Evolutionary conservation across 495 filamentous ascomycete species (phyloP), one percentile per base, ranked within the genome.

Genomic region (Cairneyella variabilis): DNA sequence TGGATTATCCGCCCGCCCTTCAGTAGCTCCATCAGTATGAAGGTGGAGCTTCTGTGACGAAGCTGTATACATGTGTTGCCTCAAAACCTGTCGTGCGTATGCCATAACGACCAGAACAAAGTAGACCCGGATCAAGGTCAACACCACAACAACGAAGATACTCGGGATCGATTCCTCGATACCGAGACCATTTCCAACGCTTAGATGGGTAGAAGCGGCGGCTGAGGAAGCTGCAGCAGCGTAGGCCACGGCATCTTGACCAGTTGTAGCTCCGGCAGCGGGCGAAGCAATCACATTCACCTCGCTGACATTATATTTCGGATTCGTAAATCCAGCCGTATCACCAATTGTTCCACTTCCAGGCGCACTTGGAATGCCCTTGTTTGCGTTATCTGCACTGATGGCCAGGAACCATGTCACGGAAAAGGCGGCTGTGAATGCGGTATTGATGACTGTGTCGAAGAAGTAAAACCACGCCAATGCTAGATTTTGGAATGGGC

Each of bases 401-500:
- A 85, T 71, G 11, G 86, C 78, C 9, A 90, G 66, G 70, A 92
- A 95, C 91, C 91, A 96, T 11, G 79, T 83, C 32, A 90, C 68
- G 26, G 83, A 88, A 64, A 96, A 96, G 5, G 82, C 79, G 18
- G 81, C 71, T 7, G 90, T 95, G 67, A 89, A 95, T 26, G 79
- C 77, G 28, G 78, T 80, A 68, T 91, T 95, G 60, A 91, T 77
- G 28, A 87, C 32, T 21, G 83, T 83, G 69, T 96, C 91, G 63
- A 93, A 57, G n/a, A 85, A 66, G 65, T 92, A 95, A 32, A 90
- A 73, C 70, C 83, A 93, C 34, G 85, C 83, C 53, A 90, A 80
- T 8, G 77, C 76, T 21, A 90, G 72, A 62, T 80, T 84, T 57
- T 88, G 76, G 32, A 90, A 71, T 3, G 88, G 85, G 5, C 73